Evolutionary conservation across 495 filamentous ascomycete genomes (phyloP).

Genomic region (Xylaria telfairii): DNA sequence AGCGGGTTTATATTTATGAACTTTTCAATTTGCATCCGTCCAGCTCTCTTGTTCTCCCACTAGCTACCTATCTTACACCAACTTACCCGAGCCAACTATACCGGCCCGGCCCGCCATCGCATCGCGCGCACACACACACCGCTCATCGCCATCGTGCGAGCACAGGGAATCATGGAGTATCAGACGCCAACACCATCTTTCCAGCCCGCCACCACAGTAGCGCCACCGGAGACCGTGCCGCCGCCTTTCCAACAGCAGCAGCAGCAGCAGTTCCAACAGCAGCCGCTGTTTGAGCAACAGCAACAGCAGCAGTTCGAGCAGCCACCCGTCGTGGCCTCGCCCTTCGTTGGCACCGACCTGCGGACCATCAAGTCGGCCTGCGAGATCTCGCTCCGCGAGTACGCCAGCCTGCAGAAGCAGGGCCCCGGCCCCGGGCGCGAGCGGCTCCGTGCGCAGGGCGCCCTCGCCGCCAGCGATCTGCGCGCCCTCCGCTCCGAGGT

Average conservation of each 20-base stretch:
- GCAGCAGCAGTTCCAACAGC: neutral
- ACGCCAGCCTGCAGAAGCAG: conserved; percentile 39
- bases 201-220: neutral
- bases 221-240: neutral
- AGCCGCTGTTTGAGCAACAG: neutral
- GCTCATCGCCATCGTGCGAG: neutral
- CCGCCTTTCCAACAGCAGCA: neutral
- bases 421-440: conserved; percentile 30
- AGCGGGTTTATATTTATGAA: neutral
- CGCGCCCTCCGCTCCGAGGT: conserved; percentile 40
- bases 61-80: neutral
- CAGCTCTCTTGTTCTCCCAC: neutral
- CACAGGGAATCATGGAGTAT: neutral
- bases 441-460: conserved; percentile 42
- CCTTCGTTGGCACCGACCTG: conserved; percentile 23
- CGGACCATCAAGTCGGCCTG: conserved; percentile 33
- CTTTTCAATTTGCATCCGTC: neutral
- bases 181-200: conserved; percentile 15
- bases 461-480: conserved; percentile 43
- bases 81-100: neutral
- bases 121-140: neutral
- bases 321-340: neutral
- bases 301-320: neutral
- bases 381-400: conserved; percentile 46
- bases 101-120: neutral